Evolutionary conservation across 2,329 filamentous ascomycete genomes (phyloP).

Genomic region (Claviceps quebecensis): DNA sequence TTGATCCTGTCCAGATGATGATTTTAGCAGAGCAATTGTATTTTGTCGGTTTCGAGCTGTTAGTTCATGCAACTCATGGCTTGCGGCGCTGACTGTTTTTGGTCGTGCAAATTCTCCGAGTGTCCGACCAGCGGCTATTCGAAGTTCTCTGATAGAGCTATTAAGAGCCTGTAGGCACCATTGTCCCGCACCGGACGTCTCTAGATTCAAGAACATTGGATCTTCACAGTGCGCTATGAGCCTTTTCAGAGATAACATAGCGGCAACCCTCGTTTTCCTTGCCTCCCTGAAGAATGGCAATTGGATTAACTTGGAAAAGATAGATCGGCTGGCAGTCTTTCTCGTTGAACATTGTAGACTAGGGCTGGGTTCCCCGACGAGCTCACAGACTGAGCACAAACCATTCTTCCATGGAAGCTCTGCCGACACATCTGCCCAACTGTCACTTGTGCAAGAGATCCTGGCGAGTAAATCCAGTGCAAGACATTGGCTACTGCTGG

Average conservation of each 20-base stretch:
- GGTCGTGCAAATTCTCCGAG: conserved; percentile 48
- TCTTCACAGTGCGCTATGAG: conserved; percentile 53
- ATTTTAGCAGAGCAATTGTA: conserved; percentile 56
- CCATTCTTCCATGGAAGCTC: neutral
- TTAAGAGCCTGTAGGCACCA: conserved; percentile 71
- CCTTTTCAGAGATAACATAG: conserved; percentile 57
- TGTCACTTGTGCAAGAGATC: conserved; percentile 21
- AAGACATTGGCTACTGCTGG: conserved; percentile 36
- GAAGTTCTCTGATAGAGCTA: conserved; percentile 73
- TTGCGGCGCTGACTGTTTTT: conserved; percentile 7
- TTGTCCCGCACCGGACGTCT: conserved; percentile 54
- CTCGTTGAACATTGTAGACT: conserved; percentile 4
- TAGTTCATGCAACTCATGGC: conserved; percentile 10
- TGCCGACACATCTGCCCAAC: neutral
- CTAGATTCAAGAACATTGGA: conserved; percentile 48
- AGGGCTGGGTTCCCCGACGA: neutral
- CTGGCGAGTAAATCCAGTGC: conserved; percentile 41
- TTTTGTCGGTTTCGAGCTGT: conserved; percentile 42
- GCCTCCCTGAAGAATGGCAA: conserved; percentile 35
- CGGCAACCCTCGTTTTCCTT: conserved; percentile 49
- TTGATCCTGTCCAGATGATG: conserved; percentile 53
- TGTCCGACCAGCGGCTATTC: conserved; percentile 62
- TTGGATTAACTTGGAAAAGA: conserved; percentile 33
- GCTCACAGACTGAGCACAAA: conserved; percentile 16
- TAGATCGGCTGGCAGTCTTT: conserved; percentile 25